These are phyloP conservation scores for Lactarius evosmus DNA, from an alignment of 768 basidiomycete species.

Conservation along the genomic window DNA sequence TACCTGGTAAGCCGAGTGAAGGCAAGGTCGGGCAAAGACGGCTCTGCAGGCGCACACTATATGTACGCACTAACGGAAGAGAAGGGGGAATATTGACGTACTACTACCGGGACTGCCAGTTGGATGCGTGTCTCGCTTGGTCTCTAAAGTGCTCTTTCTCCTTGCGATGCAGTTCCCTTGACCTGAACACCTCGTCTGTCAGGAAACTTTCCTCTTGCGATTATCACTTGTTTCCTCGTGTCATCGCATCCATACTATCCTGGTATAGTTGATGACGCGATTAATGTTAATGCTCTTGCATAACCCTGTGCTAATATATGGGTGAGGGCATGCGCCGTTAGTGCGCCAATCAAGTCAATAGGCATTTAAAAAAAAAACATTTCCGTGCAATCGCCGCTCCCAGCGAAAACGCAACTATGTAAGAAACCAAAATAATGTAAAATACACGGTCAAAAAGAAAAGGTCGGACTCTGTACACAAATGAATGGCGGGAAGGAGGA, in stretches of 20 bases:
- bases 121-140: background rate
- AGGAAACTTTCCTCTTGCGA: too few relatives aligned
- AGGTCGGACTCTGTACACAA: background rate
- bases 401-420: background rate
- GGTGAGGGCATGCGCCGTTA: too few relatives aligned
- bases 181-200: background rate
- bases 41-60: slow-evolving; percentile 64
- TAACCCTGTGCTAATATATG: too few relatives aligned
- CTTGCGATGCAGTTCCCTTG: background rate
- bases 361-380: too few relatives aligned
- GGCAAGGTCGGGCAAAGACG: slow-evolving; percentile 10
- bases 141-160: too few relatives aligned
- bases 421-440: background rate
- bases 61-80: slow-evolving; percentile 78
- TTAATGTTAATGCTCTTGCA: too few relatives aligned
- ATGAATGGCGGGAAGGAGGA: background rate
- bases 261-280: too few relatives aligned
- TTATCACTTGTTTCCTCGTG: background rate
- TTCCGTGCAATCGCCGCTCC: too few relatives aligned
- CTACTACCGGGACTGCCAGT: background rate
- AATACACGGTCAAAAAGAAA: background rate
- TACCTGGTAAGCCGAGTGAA: slow-evolving; percentile 54
- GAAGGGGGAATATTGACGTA: slow-evolving; percentile 9
- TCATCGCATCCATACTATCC: background rate
- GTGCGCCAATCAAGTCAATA: too few relatives aligned